These are phyloP conservation scores for Haplosporangium sp. DNA, from an alignment of 371 early-diverging fungal species.

Conservation along the genomic window DNA sequence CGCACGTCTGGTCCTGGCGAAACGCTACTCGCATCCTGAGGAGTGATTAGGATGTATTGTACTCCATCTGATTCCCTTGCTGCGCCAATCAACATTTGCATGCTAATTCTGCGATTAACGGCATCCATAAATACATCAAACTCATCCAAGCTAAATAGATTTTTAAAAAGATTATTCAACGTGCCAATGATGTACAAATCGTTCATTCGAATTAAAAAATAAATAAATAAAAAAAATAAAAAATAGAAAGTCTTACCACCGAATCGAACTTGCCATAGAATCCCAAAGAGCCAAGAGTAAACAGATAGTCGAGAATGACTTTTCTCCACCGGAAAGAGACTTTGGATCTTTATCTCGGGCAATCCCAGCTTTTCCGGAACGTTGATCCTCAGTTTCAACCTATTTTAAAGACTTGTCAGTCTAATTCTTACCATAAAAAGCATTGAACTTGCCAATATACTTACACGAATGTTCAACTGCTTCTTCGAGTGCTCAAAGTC, in stretches of 20 bases:
- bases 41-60: slow-evolving; percentile 97
- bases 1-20: slow-evolving; percentile 75
- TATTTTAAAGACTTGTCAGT: slow-evolving; percentile 7
- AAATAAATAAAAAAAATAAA: no score
- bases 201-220: no score
- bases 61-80: slow-evolving; percentile 76
- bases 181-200: no score
- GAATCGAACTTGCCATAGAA: slow-evolving; percentile 93
- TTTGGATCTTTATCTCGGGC: slow-evolving; percentile 85
- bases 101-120: slow-evolving; percentile 92
- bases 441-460: slow-evolving; percentile 6
- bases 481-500: slow-evolving; percentile 83
- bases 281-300: slow-evolving; percentile 98
- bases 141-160: slow-evolving; percentile 89
- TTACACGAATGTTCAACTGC: slow-evolving; percentile 77
- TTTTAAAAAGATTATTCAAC: no score
- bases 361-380: slow-evolving; percentile 24
- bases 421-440: background rate
- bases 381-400: slow-evolving; percentile 59
- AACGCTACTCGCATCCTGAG: slow-evolving; percentile 81
- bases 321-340: slow-evolving; percentile 98
- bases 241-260: slow-evolving; percentile 73
- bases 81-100: slow-evolving; percentile 88
- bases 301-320: slow-evolving; percentile 98
- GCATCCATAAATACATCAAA: slow-evolving; percentile 99